Conservation (phyloP, 1,139 yeast species). For the Geotrichum histeridarum region DNA sequence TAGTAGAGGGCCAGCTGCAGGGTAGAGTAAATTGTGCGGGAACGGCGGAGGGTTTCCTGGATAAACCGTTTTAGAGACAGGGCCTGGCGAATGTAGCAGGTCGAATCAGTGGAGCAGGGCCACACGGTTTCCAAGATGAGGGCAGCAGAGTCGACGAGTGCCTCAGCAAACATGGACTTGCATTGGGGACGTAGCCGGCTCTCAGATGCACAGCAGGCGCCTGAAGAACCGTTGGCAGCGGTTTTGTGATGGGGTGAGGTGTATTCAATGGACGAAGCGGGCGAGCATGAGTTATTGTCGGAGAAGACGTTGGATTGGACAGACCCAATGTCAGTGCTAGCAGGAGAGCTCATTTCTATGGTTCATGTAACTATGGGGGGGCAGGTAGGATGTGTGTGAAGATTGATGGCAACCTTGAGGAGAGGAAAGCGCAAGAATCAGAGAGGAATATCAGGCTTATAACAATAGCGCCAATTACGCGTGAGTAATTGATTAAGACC, state of each 20-base stretch:
- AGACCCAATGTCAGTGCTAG: constrained; percentile 11
- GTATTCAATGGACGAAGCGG: constrained; percentile 11
- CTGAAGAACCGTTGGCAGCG: not conserved
- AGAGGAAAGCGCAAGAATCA: not conserved
- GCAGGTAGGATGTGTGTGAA: not conserved
- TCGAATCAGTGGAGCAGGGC: constrained; percentile 27
- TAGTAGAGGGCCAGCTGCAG: constrained; percentile 65
- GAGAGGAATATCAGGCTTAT: not conserved
- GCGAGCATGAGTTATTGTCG: constrained; percentile 8
- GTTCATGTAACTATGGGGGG: not conserved
- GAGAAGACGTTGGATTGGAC: constrained; percentile 9
- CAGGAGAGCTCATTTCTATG: constrained; percentile 8
- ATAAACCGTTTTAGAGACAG: constrained; percentile 45
- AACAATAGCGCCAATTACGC: no score
- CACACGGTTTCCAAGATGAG: constrained; percentile 37
- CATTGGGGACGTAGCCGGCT: constrained; percentile 10
- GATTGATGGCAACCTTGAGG: constrained; percentile 4
- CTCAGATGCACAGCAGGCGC: constrained; percentile 6
- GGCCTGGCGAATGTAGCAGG: constrained; percentile 23
- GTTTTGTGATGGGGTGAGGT: not conserved
- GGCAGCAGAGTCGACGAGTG: constrained; percentile 37
- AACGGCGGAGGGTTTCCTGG: constrained; percentile 61
- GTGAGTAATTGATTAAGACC: no score
- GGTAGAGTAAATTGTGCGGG: constrained; percentile 60
- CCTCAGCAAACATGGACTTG: constrained; percentile 29